Evolutionary conservation across 1,284 basidiomycete species (phyloP).

Genomic region (Cutaneotrichosporon sp.): DNA sequence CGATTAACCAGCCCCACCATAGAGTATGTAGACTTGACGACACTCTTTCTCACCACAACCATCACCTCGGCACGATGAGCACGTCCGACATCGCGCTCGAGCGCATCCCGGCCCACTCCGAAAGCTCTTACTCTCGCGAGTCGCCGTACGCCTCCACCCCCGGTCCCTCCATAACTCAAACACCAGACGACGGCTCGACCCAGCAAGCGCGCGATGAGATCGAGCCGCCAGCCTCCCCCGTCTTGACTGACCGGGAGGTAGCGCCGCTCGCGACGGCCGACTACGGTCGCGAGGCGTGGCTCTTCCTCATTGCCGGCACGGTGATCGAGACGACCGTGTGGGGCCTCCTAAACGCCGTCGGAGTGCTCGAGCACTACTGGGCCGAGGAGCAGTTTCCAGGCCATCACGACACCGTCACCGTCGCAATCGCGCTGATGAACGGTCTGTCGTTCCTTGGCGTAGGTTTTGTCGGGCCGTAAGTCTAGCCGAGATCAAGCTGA

Average conservation of each 20-base stretch:
- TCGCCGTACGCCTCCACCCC: slow-evolving; percentile 6
- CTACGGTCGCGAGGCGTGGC: slow-evolving; percentile 43
- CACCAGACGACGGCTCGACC: neutral
- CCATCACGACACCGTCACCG: slow-evolving; percentile 26
- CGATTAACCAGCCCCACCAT: no score
- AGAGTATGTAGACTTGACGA: no score
- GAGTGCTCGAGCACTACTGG: slow-evolving; percentile 49
- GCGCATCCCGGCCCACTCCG: no score
- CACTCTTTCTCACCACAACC: no score
- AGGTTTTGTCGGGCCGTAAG: slow-evolving; percentile 42
- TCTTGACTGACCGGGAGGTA: slow-evolving; percentile 2
- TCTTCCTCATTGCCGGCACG: slow-evolving; percentile 45
- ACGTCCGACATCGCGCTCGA: no score
- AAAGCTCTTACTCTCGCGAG: no score
- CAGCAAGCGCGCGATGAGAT: neutral
- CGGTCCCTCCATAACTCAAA: neutral
- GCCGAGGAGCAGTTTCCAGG: slow-evolving; percentile 33
- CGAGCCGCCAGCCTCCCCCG: neutral
- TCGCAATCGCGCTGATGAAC: slow-evolving; percentile 45
- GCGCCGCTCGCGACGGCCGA: slow-evolving; percentile 41
- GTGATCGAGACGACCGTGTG: slow-evolving; percentile 47
- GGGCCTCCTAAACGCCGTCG: slow-evolving; percentile 47
- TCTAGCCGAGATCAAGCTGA: no score
- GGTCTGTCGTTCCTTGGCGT: slow-evolving; percentile 46
- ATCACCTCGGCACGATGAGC: no score